phyloP scores from a whole-genome alignment of 2,329 filamentous ascomycete genomes.

The Didymella pinodella region DNA sequence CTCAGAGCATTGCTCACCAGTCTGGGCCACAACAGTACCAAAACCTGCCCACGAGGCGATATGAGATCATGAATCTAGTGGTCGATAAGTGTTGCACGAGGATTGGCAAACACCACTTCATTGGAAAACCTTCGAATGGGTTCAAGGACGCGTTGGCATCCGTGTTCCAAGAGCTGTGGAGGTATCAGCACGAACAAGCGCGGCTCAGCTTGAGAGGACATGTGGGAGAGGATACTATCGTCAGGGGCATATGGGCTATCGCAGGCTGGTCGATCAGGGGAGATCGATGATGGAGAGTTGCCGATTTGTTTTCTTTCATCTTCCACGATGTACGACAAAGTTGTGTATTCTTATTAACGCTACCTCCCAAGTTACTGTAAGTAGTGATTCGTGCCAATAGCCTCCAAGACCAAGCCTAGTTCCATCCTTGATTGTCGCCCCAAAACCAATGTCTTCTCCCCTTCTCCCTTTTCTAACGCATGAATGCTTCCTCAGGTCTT shows the following conservation, averaged over 20 bases:
- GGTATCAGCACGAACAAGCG: constrained; percentile 35
- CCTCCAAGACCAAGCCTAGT: background rate
- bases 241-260: constrained; percentile 57
- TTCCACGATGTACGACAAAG: no score
- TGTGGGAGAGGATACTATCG: constrained; percentile 36
- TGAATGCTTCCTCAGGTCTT: background rate
- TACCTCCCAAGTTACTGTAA: no score
- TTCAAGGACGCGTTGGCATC: constrained; percentile 37
- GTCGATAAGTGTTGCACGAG: constrained; percentile 40
- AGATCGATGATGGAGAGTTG: background rate
- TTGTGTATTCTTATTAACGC: background rate
- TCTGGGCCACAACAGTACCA: constrained; percentile 15
- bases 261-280: constrained; percentile 13
- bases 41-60: constrained; percentile 20
- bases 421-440: background rate
- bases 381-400: no score
- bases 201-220: constrained; percentile 39
- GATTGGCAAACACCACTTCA: constrained; percentile 30
- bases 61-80: constrained; percentile 39
- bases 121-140: constrained; percentile 28
- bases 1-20: constrained; percentile 39
- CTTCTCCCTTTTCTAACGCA: background rate
- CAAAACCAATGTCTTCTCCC: background rate
- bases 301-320: background rate
- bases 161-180: constrained; percentile 39